Evolutionary conservation across 768 basidiomycete genomes (phyloP).

Genomic region (Psilocybe cyanescens): DNA sequence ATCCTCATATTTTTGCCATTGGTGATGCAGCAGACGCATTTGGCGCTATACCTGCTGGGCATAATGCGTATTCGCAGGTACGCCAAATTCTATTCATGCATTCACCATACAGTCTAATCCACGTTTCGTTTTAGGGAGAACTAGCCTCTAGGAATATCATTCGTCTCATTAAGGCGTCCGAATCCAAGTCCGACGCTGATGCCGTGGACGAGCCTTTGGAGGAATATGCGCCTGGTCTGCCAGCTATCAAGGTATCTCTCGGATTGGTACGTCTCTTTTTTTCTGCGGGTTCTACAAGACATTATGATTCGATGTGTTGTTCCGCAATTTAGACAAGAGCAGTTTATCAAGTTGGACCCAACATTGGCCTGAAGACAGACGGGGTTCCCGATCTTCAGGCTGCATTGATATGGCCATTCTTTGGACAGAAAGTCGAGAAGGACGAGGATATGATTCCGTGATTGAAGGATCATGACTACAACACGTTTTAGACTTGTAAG

Average conservation of each 20-base stretch:
- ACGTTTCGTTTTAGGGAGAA: conserved; percentile 33
- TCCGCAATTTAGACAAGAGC: conserved; percentile 36
- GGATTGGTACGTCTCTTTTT: conserved; percentile 47
- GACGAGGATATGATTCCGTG: conserved; percentile 36
- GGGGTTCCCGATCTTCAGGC: conserved; percentile 53
- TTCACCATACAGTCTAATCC: neutral
- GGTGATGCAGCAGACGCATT: conserved; percentile 70
- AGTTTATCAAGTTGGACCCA: conserved; percentile 50
- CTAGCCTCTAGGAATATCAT: conserved; percentile 61
- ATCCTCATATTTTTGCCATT: conserved; percentile 61
- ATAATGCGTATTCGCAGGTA: conserved; percentile 57
- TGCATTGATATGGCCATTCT: conserved; percentile 47
- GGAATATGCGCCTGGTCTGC: conserved; percentile 46
- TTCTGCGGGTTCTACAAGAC: neutral
- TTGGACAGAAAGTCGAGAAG: conserved; percentile 41
- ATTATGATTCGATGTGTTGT: neutral
- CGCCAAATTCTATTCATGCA: neutral
- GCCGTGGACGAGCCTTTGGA: conserved; percentile 36
- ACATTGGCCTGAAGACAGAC: conserved; percentile 47
- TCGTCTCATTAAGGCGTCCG: conserved; percentile 37
- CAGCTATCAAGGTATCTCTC: conserved; percentile 66
- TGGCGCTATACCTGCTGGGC: conserved; percentile 64
- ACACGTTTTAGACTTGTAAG: neutral
- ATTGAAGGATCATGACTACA: neutral
- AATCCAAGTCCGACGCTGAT: neutral